Base-by-base conservation (phyloP, 2,329 filamentous ascomycete genomes). In the Microascus cirrosus region DNA sequence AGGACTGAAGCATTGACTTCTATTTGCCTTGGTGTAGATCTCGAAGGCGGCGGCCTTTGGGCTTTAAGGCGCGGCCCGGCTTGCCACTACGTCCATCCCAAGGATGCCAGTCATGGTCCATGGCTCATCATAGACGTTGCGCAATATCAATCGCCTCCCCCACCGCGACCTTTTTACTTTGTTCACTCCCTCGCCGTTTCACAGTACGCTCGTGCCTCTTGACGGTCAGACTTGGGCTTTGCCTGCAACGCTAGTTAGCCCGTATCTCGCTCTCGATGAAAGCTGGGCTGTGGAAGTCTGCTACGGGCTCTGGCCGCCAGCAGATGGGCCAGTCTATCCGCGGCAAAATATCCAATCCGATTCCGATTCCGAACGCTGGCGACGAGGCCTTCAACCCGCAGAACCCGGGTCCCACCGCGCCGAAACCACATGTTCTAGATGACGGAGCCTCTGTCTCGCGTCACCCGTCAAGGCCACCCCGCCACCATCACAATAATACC, bases 321-420 rank as follows among this genome's bases (percentile, higher is more conserved):
- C 74, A 73, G 62, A 67, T 72, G 45, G 69, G 68, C 59, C 70
- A 74, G 62, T 77, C 77, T 36, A 78, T 85, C 60, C 78, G 82
- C 45, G 82, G 81, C 60, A 80, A 77, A 62, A 85, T 85, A 61
- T 85, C 82, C 34, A 76, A 74, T 7, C 83, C 83, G 15, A 85
- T 85, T 54, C 81, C 81, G 1, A 78, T 85, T 24, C 67, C 71
- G 20, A 71, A 68, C 58, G 65, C 71, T 8, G 62, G 73, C 48
- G 78, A 81, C 59, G 78, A 82, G 60, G 80, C 82, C 59, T 80
- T 82, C 62, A 75, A 79, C 12, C 77, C 79, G 54, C 71, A 76
- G 55, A 73, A 73, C 34, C 74, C 74, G 12, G 70, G 71, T 13
- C 63, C 68, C 24, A 69, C 65, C 32, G 69, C 72, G 45, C 70